These are phyloP conservation scores for Starmerella riodocensis DNA, from an alignment of 805 yeast species.

Conservation along the genomic window DNA sequence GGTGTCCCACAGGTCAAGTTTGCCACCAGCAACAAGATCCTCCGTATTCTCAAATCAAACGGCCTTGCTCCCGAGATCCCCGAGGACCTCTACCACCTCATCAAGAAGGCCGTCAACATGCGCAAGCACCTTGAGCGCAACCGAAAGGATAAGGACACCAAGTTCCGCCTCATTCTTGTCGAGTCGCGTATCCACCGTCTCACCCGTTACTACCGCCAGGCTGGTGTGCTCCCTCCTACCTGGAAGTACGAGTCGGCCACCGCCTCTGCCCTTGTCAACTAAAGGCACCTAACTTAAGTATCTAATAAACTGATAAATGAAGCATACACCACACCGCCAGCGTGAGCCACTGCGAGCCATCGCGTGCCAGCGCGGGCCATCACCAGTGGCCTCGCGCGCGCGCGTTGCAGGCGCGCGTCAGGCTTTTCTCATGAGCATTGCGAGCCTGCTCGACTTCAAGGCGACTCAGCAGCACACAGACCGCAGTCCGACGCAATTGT, in stretches of 20 bases:
- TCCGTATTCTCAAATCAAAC: conserved; percentile 97
- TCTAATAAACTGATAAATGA: too few species aligned
- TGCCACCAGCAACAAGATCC: conserved; percentile 97
- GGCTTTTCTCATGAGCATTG: neutral
- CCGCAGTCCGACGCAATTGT: too few species aligned
- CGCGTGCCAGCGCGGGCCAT: too few species aligned
- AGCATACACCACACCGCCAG: too few species aligned
- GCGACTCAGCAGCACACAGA: too few species aligned
- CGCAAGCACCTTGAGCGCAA: conserved; percentile 99
- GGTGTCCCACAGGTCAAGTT: conserved; percentile 97
- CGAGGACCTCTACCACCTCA: conserved; percentile 97
- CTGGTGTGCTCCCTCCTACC: conserved; percentile 97
- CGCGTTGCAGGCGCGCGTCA: neutral
- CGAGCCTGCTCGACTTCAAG: too few species aligned
- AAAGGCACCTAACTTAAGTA: conserved; percentile 27
- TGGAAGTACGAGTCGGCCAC: conserved; percentile 99
- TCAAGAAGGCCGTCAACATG: conserved; percentile 98
- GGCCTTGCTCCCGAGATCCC: conserved; percentile 99
- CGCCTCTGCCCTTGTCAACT: conserved; percentile 99
- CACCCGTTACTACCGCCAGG: conserved; percentile 99
- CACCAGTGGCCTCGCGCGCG: too few species aligned
- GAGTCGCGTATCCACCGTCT: conserved; percentile 99
- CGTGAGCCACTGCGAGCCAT: too few species aligned
- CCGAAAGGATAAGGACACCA: conserved; percentile 99
- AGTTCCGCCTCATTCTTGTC: conserved; percentile 99